Base-by-base conservation (phyloP, 2,329 filamentous ascomycete species). In the Tympanopsis confertula region DNA sequence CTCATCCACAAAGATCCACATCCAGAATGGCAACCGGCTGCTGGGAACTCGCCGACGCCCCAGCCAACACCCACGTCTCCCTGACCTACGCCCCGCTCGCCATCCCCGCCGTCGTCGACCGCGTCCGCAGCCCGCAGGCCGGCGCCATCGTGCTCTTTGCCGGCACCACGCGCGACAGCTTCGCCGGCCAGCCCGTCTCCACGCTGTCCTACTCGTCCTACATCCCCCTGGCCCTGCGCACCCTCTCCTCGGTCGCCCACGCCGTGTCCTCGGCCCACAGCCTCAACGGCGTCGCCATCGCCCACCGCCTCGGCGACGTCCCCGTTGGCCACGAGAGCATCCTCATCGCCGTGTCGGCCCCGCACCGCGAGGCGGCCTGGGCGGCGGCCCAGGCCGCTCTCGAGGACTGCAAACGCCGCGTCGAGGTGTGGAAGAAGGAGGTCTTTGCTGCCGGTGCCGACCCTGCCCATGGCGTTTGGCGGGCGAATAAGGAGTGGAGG, bases 361-460 rank as follows among this genome's bases (percentile, higher is more conserved):
- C 67, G 29, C 78, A 82, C 61, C 62, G 78, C 5, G 62, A 66
- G 37, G 70, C 69, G 32, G 75, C 71, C 20, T 82, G 76, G 75
- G 54, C 56, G 45, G 77, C 69, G 3, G 77, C 72, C 0, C 76
- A 82, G 55, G 74, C 79, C 53, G 69, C 75, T 36, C 50, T 82
- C 45, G 78, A 82, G 58, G 49, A 62, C 49, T 71, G 71, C 40
- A 82, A 82, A 56, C 67, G 66, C 42, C 67, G 60, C 47, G 72
- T 68, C 17, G 78, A 82, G 61, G 71, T 82, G 40, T 81, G 76
- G 76, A 81, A 81, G 55, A 56, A 71, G 42, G 76, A 81, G 57
- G 68, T 69, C 52, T 80, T 80, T 61, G 64, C 57, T 26, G 66
- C 61, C 1, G 68, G 68, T 7, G 68, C n/a, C n/a, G n/a, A n/a